phyloP scores from a whole-genome alignment of 805 yeast genomes.

The Candida piceae region DNA sequence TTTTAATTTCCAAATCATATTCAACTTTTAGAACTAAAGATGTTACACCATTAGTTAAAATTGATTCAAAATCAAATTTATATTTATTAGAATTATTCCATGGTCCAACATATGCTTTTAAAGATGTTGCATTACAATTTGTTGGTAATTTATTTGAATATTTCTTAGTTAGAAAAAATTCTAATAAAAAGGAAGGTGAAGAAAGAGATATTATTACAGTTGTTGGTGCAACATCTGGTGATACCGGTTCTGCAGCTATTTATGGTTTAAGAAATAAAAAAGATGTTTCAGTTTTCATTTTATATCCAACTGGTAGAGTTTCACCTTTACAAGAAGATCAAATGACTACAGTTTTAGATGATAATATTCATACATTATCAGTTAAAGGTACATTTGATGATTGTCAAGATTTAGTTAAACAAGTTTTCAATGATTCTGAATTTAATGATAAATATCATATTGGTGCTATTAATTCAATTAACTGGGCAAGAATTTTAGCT shows the following conservation, averaged over 20 bases:
- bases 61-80: slow-evolving; percentile 52
- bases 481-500: slow-evolving; percentile 98
- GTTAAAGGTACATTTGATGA: slow-evolving; percentile 97
- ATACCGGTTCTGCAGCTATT: slow-evolving; percentile 98
- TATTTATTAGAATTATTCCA: slow-evolving; percentile 91
- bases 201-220: slow-evolving; percentile 83
- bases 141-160: slow-evolving; percentile 96
- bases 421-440: slow-evolving; percentile 81
- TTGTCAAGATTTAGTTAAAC: slow-evolving; percentile 95
- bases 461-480: slow-evolving; percentile 97
- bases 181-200: slow-evolving; percentile 37
- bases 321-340: slow-evolving; percentile 98
- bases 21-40: slow-evolving; percentile 83
- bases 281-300: slow-evolving; percentile 94
- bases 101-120: slow-evolving; percentile 99
- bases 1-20: slow-evolving; percentile 66
- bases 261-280: slow-evolving; percentile 96
- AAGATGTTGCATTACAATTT: slow-evolving; percentile 97
- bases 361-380: slow-evolving; percentile 90
- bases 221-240: slow-evolving; percentile 99
- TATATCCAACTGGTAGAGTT: slow-evolving; percentile 96
- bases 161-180: slow-evolving; percentile 75
- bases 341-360: slow-evolving; percentile 94
- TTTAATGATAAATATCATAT: slow-evolving; percentile 88
- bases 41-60: slow-evolving; percentile 75